Base-by-base conservation (phyloP, 75 land plant genomes). In the Ceratopteris richardii region DNA sequence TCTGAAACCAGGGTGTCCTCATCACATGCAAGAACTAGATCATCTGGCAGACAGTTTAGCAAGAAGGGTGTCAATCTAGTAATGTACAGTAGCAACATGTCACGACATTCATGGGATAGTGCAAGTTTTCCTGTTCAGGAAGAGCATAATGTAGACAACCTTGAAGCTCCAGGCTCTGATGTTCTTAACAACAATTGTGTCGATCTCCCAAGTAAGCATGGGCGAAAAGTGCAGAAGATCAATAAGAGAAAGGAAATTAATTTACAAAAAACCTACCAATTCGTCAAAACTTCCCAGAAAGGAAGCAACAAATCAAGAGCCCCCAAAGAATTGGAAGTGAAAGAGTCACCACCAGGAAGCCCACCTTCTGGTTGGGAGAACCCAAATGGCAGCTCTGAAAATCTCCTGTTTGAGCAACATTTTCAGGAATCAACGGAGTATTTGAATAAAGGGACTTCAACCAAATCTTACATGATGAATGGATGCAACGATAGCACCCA, bases 341-440 rank as follows among this genome's bases (percentile, higher is more conserved):
- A 52, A 5, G 64, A 61, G 1, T 68, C 71, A 21, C 71, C 71
- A 22, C 58, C 64, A 25, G 58, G 27, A 30, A 68, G 71, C 51
- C 71, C 71, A 19, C 71, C 71, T 51, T 68, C 64, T 61, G 71
- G 71, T 21, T 68, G 71, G 71, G 61, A 44, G 23, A 52, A 41
- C 47, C 25, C 54, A 23, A 3, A 52, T 3, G 54, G 2, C 1
- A 28, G 25, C 23, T 52, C 54, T 2, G 54, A 52, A 4, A 52
- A 28, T 28, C 25, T 52, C 27, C 54, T 26, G 22, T 52, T 52
- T 24, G 27, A 52, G 16, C 54, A 26, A 52, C 54, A 52, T 24
- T 26, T 52, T 26, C 9, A 52, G 29, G 54, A 26, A 1, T 24
- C 14, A 26, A 25, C 54, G 14, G 2, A 23, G 16, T 48, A 17